A percentile compares a stretch with the other conserved stretches of the same genome.
These are phyloP conservation scores for Plasmopara viticola DNA, from an alignment of 352 stramenopile species.

Conservation along the genomic window DNA sequence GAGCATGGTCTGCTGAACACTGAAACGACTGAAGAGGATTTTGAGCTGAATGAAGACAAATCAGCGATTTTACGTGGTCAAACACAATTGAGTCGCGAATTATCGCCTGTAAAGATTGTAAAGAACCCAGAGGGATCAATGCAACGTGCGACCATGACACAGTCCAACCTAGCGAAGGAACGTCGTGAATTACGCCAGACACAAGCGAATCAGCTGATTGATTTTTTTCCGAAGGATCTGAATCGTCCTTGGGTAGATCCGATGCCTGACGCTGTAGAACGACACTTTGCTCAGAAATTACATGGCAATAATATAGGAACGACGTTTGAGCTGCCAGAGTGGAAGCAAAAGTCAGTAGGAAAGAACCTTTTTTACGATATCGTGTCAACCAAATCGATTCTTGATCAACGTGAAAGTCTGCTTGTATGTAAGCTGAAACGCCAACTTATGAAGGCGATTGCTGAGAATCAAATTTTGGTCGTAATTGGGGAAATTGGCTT, in stretches of 20 bases:
- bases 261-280: slow-evolving; percentile 94
- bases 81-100: slow-evolving; percentile 84
- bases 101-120: slow-evolving; percentile 97
- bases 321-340: slow-evolving; percentile 92
- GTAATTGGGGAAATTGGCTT: slow-evolving; percentile 99
- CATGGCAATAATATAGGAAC: slow-evolving; percentile 87
- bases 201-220: slow-evolving; percentile 95
- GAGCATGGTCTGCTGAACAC: slow-evolving; percentile 83
- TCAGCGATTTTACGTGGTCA: slow-evolving; percentile 96
- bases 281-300: slow-evolving; percentile 96
- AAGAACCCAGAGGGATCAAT: slow-evolving; percentile 99
- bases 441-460: slow-evolving; percentile 92
- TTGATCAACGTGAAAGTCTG: slow-evolving; percentile 95
- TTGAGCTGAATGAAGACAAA: slow-evolving; percentile 94
- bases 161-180: slow-evolving; percentile 96
- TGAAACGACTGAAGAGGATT: slow-evolving; percentile 81
- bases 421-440: slow-evolving; percentile 97
- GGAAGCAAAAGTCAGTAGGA: slow-evolving; percentile 96
- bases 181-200: slow-evolving; percentile 94
- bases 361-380: slow-evolving; percentile 97
- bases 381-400: slow-evolving; percentile 92
- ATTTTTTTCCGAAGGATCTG: slow-evolving; percentile 97
- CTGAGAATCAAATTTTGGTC: slow-evolving; percentile 94
- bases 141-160: slow-evolving; percentile 95
- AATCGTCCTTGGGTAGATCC: slow-evolving; percentile 98